Base-by-base conservation (phyloP, 2,329 filamentous ascomycete species). In the Botryotinia calthae region DNA sequence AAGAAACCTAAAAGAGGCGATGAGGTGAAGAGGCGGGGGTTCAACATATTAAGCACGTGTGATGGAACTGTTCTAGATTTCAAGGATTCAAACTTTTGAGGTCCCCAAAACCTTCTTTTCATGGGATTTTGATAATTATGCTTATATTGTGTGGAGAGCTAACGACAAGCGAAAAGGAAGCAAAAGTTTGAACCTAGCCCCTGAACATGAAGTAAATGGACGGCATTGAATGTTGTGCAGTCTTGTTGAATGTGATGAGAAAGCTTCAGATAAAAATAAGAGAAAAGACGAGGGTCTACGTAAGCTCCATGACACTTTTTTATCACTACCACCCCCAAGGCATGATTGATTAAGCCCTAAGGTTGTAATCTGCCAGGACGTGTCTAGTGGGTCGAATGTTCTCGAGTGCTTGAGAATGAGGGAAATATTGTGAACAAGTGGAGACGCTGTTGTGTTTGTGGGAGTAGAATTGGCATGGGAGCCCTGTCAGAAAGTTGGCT, bases 171-270 rank as follows among this genome's bases (percentile, higher is more conserved):
- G 63, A 48, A 65, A 22, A 40, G 14, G 51, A 56, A 34, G 28
- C 46, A 48, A 25, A 65, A 12, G 18, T 34, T 65, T 34, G 18
- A 34, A 48, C 12, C 18, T n/a, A 25, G 42, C 28, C 63, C 63
- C 28, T 65, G 42, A 48, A 42, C 22, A 25, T 25, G 37, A 40
- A n/a, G 42, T 44, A 16, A 28, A 28, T 63, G 25, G 16, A 16
- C 18, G 37, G 16, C 37, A 28, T 63, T 46, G 22, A 28, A 48
- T 70, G 54, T 70, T 28, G 54, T 70, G 67, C 67, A 70, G 67
- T 61, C 20, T 56, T 48, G 37, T 40, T 8, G 22, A 40, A 46
- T 70, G 67, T 61, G 54, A 44, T 63, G n/a, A 64, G 18, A 64
- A 31, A 25, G 18, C 40, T 64, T 31, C 16, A 58, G n/a, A 61